Conservation (phyloP, 495 filamentous ascomycete genomes). For the Aspergillus sclerotiicarbonarius region DNA sequence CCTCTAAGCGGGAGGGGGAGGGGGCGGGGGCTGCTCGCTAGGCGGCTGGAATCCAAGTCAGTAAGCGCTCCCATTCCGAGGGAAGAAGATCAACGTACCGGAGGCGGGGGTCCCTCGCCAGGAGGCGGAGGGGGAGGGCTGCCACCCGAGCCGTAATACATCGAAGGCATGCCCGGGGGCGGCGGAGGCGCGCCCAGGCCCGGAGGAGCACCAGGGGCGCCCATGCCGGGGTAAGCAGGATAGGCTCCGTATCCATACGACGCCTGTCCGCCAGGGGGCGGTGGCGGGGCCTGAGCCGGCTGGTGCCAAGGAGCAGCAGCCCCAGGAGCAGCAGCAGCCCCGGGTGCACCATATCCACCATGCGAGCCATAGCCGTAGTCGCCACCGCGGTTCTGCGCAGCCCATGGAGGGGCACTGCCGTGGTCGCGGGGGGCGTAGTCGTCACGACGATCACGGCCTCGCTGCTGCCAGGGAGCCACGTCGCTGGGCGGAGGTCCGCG, state of each 20-base stretch:
- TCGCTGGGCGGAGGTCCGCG: conserved; percentile 73
- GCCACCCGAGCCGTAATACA: conserved; percentile 62
- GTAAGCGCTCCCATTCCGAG: conserved; percentile 5
- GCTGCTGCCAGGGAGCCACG: conserved; percentile 71
- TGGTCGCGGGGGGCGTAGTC: conserved; percentile 50
- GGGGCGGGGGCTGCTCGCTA: conserved; percentile 70
- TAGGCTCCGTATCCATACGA: conserved; percentile 56
- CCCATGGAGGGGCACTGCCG: conserved; percentile 54
- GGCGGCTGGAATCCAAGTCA: conserved; percentile 48
- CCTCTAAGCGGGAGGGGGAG: conserved; percentile 55
- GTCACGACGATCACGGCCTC: conserved; percentile 59
- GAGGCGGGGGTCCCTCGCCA: conserved; percentile 65
- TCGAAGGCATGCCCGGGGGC: conserved; percentile 66
- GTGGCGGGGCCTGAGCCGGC: conserved; percentile 56
- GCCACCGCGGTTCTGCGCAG: conserved; percentile 42
- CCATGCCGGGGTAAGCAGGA: conserved; percentile 59
- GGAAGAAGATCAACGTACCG: conserved; percentile 34
- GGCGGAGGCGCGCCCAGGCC: conserved; percentile 66
- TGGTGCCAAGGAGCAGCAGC: conserved; percentile 66
- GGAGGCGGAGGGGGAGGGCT: conserved; percentile 62
- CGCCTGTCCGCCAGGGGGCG: conserved; percentile 47
- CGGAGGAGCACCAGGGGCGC: conserved; percentile 61
- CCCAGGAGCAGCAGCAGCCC: conserved; percentile 57
- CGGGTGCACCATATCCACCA: conserved; percentile 37
- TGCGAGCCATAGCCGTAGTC: conserved; percentile 43